These are phyloP conservation scores for Remersonia thermophila DNA, from an alignment of 2,329 filamentous ascomycete species.

Conservation along the genomic window DNA sequence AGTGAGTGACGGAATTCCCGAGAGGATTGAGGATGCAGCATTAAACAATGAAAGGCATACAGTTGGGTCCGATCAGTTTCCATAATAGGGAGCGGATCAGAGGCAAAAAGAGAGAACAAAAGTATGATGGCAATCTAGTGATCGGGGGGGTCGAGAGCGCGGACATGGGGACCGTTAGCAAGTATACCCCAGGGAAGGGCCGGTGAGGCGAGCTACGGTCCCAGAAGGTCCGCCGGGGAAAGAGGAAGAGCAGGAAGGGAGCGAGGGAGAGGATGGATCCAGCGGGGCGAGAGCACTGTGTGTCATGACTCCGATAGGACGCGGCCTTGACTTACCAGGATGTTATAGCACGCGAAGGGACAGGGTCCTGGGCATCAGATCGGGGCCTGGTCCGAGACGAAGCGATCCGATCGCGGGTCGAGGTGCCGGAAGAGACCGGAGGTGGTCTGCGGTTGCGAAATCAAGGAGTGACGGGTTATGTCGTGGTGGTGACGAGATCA, in stretches of 20 bases:
- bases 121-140: conserved; percentile 27
- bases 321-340: conserved; percentile 29
- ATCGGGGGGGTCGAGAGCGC: conserved; percentile 25
- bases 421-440: too few relatives aligned
- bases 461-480: too few relatives aligned
- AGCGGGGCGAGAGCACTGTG: conserved; percentile 12
- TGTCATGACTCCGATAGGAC: conserved; percentile 24
- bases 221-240: conserved; percentile 21
- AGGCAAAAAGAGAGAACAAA: conserved; percentile 22
- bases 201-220: conserved; percentile 17
- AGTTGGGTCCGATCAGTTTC: conserved; percentile 39
- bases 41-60: conserved; percentile 30
- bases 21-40: too few relatives aligned
- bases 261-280: too few relatives aligned
- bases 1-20: conserved; percentile 17
- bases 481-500: too few relatives aligned
- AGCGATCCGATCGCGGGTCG: too few relatives aligned
- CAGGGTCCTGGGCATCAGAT: conserved; percentile 18
- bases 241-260: too few relatives aligned
- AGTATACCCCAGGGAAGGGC: conserved; percentile 18
- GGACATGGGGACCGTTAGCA: conserved; percentile 27
- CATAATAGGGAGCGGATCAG: conserved; percentile 27
- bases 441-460: too few relatives aligned
- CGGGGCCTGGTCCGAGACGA: conserved; percentile 17
- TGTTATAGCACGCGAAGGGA: conserved; percentile 25